Base-by-base conservation (phyloP, 306 rosid species). In the Sesbania bispinosa region DNA sequence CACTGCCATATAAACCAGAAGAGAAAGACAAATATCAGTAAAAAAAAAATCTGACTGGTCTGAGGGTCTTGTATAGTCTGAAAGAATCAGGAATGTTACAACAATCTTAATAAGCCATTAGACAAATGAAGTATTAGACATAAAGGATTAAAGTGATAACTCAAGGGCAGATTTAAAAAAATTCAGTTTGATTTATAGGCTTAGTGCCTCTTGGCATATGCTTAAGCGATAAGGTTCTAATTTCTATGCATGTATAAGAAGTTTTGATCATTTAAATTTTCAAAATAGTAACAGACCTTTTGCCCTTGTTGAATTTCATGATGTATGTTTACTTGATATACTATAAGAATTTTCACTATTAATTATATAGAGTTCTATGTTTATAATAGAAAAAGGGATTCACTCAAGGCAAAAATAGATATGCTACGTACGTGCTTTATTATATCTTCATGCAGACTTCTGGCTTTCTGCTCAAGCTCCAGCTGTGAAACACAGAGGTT, bases 391-490 rank as follows among this genome's bases (percentile, higher is more conserved):
- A 21, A 73, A 79, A 61, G 41, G 42, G 74, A 65, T 36, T 65
- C 2, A 69, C 46, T 64, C 60, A 74, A 55, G 57, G 58, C 0
- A 60, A 75, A 9, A 42, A 59, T 50, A 70, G 51, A 69, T 64
- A 65, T 24, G 33, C 30, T 13, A 84, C 89, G 11, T 81, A 89
- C 97, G 65, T 89, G 90, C 77, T 89, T 81, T 26, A 73, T 85
- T 42, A 85, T 85, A 75, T 87, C 91, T 87, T 87, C 85, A 51
- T 82, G 96, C 53, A 92, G 74, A 82, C 65, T 82, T 79, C 82
- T 81, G 61, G 85, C 96, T 84, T 92, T 92, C 87, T 87, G 82
- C 43, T 84, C 83, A 73, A 89, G 85, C 83, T 89, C 96, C 76
- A 67, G 77, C 97, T 92, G 85, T 51, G 21, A 86, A 81, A 64